These are phyloP conservation scores for Hippophae tibetana DNA, from an alignment of 306 rosid genomes.

Conservation along the genomic window DNA sequence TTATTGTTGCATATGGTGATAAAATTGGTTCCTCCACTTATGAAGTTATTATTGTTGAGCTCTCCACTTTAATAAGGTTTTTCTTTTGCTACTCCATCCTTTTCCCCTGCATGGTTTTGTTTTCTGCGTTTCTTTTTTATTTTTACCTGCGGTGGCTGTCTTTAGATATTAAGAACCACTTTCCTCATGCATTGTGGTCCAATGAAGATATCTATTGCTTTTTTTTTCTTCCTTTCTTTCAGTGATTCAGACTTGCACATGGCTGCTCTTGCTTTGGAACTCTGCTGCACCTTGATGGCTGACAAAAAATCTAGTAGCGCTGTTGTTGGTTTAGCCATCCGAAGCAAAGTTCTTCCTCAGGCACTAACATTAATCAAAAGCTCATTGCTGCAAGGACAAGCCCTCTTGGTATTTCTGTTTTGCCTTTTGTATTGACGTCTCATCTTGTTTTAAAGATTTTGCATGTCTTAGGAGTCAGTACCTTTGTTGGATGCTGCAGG, in stretches of 20 bases:
- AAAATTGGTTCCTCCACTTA: constrained; percentile 84
- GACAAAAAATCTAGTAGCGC: constrained; percentile 72
- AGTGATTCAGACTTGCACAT: constrained; percentile 99
- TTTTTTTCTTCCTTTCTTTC: constrained; percentile 20
- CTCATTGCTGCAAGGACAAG: constrained; percentile 95
- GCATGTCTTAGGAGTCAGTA: constrained; percentile 14
- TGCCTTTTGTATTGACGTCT: constrained; percentile 9
- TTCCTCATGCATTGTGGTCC: too few relatives aligned
- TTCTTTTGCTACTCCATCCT: constrained; percentile 16
- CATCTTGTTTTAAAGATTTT: constrained; percentile 14
- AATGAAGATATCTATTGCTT: not conserved
- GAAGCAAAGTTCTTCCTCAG: constrained; percentile 97
- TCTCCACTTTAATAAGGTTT: constrained; percentile 83
- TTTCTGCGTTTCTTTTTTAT: not conserved
- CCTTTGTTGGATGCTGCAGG: constrained; percentile 41
- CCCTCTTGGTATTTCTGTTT: constrained; percentile 59
- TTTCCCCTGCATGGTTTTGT: not conserved
- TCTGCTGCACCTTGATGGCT: constrained; percentile 95
- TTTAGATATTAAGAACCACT: too few relatives aligned
- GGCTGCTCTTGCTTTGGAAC: constrained; percentile 98
- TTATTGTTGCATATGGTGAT: constrained; percentile 91
- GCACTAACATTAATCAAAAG: constrained; percentile 82
- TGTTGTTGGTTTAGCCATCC: constrained; percentile 79
- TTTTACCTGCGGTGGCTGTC: not conserved
- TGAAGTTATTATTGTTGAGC: constrained; percentile 91